Evolutionary conservation across 495 filamentous ascomycete species (phyloP).

Genomic region (Lepraria neglecta): DNA sequence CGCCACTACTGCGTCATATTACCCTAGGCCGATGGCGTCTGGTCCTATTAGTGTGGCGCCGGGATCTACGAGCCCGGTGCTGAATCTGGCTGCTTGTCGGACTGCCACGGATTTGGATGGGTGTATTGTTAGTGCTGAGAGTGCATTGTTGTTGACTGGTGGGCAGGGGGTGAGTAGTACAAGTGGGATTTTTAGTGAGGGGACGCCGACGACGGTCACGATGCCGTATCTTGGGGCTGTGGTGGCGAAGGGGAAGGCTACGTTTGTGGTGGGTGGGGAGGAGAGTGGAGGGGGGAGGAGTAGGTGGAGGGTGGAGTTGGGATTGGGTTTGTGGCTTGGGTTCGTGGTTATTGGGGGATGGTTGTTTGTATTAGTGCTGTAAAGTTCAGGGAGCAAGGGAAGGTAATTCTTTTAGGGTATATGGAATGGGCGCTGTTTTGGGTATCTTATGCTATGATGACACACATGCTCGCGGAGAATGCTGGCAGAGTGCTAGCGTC

Average conservation of each 20-base stretch:
- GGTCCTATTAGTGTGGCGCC: too few species aligned
- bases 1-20: too few species aligned
- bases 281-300: not conserved
- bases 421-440: not conserved
- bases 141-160: not conserved
- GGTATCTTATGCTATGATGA: constrained; percentile 2
- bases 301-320: not conserved
- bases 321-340: not conserved
- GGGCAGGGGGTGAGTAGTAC: not conserved
- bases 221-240: not conserved
- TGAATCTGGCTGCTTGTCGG: not conserved
- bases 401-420: not conserved
- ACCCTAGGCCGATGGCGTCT: too few species aligned
- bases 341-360: not conserved
- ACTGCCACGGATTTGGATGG: not conserved
- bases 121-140: not conserved
- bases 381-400: not conserved
- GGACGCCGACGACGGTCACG: not conserved
- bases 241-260: constrained; percentile 5
- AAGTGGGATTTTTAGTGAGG: not conserved
- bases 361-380: not conserved
- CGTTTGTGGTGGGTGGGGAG: not conserved
- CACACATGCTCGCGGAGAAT: not conserved
- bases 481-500: not conserved
- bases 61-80: not conserved